Percentiles rank a stretch among this genome's conserved stretches.
phyloP scores from a whole-genome alignment of 1,284 basidiomycete species.

The Porodaedalea pini region DNA sequence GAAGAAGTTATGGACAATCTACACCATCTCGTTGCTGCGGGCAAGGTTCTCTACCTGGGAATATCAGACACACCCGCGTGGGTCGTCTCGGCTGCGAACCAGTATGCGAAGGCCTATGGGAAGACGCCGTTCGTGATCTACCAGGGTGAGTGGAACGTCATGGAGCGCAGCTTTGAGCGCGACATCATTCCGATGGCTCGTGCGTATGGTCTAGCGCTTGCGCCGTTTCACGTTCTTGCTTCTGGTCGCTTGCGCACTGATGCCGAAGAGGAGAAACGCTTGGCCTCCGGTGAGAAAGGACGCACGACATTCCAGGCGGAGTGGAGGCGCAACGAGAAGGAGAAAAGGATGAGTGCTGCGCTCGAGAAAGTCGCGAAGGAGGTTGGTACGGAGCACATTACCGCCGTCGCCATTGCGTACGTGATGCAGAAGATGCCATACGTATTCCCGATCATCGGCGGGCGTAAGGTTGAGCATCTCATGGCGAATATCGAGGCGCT shows the following conservation, averaged over 20 bases:
- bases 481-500: constrained; percentile 29
- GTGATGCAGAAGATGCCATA: constrained; percentile 21
- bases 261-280: constrained; percentile 20
- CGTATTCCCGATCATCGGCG: constrained; percentile 29
- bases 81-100: constrained; percentile 37
- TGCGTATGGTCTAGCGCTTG: constrained; percentile 21
- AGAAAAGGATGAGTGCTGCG: constrained; percentile 12
- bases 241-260: constrained; percentile 24
- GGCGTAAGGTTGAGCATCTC: constrained; percentile 28
- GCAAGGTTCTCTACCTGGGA: constrained; percentile 48
- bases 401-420: constrained; percentile 23
- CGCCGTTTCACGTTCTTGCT: constrained; percentile 32
- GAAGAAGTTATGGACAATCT: constrained; percentile 54
- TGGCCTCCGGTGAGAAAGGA: constrained; percentile 24
- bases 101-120: constrained; percentile 38
- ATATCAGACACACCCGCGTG: constrained; percentile 42
- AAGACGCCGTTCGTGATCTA: constrained; percentile 51
- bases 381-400: constrained; percentile 26
- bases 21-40: constrained; percentile 41
- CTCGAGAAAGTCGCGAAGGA: constrained; percentile 31
- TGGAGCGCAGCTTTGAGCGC: constrained; percentile 44
- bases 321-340: constrained; percentile 28
- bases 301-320: neutral
- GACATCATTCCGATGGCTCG: constrained; percentile 53
- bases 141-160: constrained; percentile 52